These are phyloP conservation scores for Bullera alba DNA, from an alignment of 768 basidiomycete genomes.

Conservation along the genomic window DNA sequence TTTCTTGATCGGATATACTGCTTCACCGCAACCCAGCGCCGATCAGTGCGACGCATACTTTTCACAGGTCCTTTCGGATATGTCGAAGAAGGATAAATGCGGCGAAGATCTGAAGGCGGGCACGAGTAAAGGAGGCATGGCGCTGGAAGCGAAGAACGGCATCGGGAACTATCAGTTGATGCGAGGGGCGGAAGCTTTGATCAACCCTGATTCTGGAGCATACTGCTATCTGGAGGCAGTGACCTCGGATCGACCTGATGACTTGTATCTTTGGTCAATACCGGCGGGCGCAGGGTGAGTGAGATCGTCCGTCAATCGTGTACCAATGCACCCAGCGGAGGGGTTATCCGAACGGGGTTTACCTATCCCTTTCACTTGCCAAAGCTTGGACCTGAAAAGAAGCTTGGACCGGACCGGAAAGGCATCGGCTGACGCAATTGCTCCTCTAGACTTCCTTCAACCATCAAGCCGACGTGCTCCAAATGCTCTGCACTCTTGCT, in stretches of 20 bases:
- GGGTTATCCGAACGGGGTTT: no score
- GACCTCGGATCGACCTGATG: slow-evolving; percentile 19
- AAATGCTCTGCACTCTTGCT: slow-evolving; percentile 27
- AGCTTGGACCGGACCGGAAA: neutral
- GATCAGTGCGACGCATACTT: slow-evolving; percentile 22
- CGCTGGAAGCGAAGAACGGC: slow-evolving; percentile 15
- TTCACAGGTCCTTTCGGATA: neutral
- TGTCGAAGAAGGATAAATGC: slow-evolving; percentile 21
- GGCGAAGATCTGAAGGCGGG: slow-evolving; percentile 15
- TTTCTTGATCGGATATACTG: slow-evolving; percentile 19
- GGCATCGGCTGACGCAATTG: neutral
- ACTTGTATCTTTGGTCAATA: slow-evolving; percentile 35
- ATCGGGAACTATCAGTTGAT: slow-evolving; percentile 29
- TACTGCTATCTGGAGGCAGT: slow-evolving; percentile 38
- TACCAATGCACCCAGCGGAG: neutral
- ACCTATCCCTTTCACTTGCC: neutral
- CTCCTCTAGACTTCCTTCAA: slow-evolving; percentile 19
- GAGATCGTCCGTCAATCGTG: neutral
- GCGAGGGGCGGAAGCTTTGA: slow-evolving; percentile 14
- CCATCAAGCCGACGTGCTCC: slow-evolving; percentile 32
- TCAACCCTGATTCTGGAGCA: slow-evolving; percentile 20
- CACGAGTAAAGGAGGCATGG: slow-evolving; percentile 4
- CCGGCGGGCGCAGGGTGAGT: slow-evolving; percentile 34
- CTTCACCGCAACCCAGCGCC: slow-evolving; percentile 10
- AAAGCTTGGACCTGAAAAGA: neutral